Evolutionary conservation across 2,329 filamentous ascomycete species (phyloP).

Genomic region (Penicillium expansum): DNA sequence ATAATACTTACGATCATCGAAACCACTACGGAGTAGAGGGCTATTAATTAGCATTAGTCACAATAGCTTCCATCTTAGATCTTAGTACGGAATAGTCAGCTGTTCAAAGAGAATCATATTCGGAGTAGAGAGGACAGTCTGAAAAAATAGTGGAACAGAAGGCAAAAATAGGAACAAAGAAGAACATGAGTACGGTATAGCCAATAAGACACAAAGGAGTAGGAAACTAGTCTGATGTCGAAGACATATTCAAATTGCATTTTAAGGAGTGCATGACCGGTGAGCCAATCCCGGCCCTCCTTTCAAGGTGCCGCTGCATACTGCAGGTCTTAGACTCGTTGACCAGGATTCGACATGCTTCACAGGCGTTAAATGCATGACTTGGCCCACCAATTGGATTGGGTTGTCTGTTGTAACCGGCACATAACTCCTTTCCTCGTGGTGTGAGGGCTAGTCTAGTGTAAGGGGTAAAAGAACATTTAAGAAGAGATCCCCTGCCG

Average conservation of each 20-base stretch:
- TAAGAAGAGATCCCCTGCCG: constrained; percentile 15
- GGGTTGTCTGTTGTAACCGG: not conserved
- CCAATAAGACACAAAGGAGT: not conserved
- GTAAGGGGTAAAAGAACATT: constrained; percentile 17
- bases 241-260: not conserved
- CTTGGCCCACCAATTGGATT: not conserved
- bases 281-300: not conserved
- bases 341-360: not conserved
- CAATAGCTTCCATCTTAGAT: not conserved
- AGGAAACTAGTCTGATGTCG: not conserved
- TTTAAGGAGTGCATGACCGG: not conserved
- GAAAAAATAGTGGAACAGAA: not conserved
- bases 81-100: too few species aligned
- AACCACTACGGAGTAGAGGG: not conserved
- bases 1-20: not conserved
- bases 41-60: not conserved
- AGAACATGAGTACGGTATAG: not conserved
- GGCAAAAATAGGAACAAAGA: not conserved
- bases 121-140: too few species aligned
- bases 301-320: not conserved
- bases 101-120: not conserved
- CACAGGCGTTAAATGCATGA: not conserved
- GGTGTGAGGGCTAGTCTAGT: constrained; percentile 16
- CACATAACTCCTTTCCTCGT: constrained; percentile 18
- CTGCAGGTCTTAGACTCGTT: not conserved